phyloP scores from a whole-genome alignment of 2,329 filamentous ascomycete species.

The Capronia epimyces region DNA sequence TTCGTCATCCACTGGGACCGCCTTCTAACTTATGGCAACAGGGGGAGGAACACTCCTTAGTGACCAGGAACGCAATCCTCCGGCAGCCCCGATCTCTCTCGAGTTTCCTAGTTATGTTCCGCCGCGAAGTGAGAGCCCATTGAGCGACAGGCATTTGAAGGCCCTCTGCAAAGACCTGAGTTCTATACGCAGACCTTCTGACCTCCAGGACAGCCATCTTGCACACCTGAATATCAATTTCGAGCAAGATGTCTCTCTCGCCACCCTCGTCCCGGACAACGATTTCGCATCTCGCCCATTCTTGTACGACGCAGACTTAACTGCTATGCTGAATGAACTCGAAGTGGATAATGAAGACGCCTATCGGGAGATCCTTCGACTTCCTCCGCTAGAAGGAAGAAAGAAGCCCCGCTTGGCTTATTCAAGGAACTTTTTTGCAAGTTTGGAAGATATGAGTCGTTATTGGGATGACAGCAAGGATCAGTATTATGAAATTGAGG shows the following conservation, averaged over 20 bases:
- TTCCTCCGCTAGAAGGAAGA: slow-evolving; percentile 41
- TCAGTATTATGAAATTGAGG: slow-evolving; percentile 46
- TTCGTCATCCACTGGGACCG: not conserved
- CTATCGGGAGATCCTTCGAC: slow-evolving; percentile 51
- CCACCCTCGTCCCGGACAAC: slow-evolving; percentile 36
- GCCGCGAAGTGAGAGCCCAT: slow-evolving; percentile 34
- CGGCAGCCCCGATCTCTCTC: slow-evolving; percentile 46
- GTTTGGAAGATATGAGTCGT: slow-evolving; percentile 54
- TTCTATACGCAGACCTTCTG: slow-evolving; percentile 37
- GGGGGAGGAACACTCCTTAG: slow-evolving; percentile 9
- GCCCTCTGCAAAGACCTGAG: slow-evolving; percentile 44
- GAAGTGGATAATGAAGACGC: slow-evolving; percentile 52
- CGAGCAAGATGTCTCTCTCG: slow-evolving; percentile 35
- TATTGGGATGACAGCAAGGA: slow-evolving; percentile 60
- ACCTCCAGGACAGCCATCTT: slow-evolving; percentile 38
- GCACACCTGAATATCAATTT: slow-evolving; percentile 40
- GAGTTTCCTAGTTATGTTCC: slow-evolving; percentile 48
- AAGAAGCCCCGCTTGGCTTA: slow-evolving; percentile 50
- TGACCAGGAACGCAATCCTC: slow-evolving; percentile 45
- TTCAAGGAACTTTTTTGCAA: slow-evolving; percentile 56
- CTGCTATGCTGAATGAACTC: slow-evolving; percentile 42
- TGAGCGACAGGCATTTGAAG: slow-evolving; percentile 35
- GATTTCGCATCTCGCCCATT: slow-evolving; percentile 36
- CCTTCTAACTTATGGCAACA: slow-evolving; percentile 11
- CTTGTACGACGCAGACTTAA: slow-evolving; percentile 32